These are phyloP conservation scores for Podaxis sp. DNA, from an alignment of 768 basidiomycete species.

Conservation along the genomic window DNA sequence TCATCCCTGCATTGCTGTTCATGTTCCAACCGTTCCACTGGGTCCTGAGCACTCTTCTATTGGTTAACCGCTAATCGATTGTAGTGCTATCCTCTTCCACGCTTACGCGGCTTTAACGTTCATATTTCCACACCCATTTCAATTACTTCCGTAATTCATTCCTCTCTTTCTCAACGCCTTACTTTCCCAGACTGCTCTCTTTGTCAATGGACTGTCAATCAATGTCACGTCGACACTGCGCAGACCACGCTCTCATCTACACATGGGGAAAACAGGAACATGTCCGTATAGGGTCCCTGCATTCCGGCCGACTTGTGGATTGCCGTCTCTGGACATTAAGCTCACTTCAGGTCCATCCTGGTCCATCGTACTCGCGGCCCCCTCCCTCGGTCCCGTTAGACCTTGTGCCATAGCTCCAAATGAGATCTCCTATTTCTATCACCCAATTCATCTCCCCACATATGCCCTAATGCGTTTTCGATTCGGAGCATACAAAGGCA, in stretches of 20 bases:
- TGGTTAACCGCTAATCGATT: neutral
- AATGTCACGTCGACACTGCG: neutral
- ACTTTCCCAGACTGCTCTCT: neutral
- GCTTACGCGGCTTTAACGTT: slow-evolving; percentile 1
- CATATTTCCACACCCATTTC: neutral
- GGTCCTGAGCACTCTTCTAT: neutral
- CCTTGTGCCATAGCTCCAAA: too few species aligned
- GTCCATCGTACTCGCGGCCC: too few species aligned
- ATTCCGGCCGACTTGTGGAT: neutral
- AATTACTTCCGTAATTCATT: neutral
- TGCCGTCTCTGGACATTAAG: neutral
- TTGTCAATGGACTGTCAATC: neutral
- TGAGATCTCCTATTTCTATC: too few species aligned
- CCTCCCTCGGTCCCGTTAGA: too few species aligned
- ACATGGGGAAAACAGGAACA: neutral
- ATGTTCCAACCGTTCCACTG: neutral
- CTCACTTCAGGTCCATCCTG: neutral
- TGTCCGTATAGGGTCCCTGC: neutral
- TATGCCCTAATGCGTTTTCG: too few species aligned
- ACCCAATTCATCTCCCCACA: too few species aligned
- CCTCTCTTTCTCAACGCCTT: neutral
- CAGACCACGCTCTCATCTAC: too few species aligned
- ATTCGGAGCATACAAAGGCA: too few species aligned
- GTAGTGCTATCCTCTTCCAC: neutral
- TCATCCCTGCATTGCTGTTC: slow-evolving; percentile 2